Percentiles rank a stretch among this genome's conserved stretches.
These are phyloP conservation scores for Trametes meyenii DNA, from an alignment of 768 basidiomycete genomes.

Conservation along the genomic window DNA sequence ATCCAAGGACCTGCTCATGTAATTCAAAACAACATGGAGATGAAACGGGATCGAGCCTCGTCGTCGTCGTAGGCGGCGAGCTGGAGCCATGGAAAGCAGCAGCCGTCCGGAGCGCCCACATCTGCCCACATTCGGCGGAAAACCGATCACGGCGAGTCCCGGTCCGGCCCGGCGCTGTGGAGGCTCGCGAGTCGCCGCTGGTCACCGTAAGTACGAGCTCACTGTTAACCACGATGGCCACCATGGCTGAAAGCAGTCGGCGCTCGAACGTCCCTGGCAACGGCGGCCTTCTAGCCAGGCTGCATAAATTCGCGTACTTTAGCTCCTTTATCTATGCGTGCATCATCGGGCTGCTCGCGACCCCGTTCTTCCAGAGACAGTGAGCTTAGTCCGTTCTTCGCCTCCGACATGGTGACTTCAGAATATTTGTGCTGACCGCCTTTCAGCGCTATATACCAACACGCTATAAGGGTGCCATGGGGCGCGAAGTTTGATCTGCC, in stretches of 20 bases:
- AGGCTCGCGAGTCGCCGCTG: not conserved
- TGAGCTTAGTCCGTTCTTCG: constrained; percentile 16
- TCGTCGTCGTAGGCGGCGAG: constrained; percentile 5
- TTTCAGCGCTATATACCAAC: constrained; percentile 60
- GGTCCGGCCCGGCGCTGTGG: no score
- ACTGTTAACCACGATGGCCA: not conserved
- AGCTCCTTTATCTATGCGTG: constrained; percentile 57
- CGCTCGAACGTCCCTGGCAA: not conserved
- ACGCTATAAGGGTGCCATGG: constrained; percentile 65
- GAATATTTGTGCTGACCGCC: constrained; percentile 60
- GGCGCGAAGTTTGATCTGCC: constrained; percentile 67
- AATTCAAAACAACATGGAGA: no score
- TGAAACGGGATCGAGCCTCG: not conserved
- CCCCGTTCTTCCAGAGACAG: constrained; percentile 36
- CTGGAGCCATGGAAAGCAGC: not conserved
- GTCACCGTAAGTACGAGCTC: not conserved
- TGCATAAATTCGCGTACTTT: constrained; percentile 40
- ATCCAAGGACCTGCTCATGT: no score
- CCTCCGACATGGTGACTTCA: not conserved
- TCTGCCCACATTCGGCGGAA: no score
- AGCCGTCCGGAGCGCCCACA: constrained; percentile 6
- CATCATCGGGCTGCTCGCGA: constrained; percentile 53
- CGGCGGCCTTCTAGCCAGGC: constrained; percentile 29
- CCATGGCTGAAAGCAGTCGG: not conserved
- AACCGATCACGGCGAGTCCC: no score